Evolutionary conservation across 208 protist species (phyloP).

Genomic region (Perkinsela sp.): DNA sequence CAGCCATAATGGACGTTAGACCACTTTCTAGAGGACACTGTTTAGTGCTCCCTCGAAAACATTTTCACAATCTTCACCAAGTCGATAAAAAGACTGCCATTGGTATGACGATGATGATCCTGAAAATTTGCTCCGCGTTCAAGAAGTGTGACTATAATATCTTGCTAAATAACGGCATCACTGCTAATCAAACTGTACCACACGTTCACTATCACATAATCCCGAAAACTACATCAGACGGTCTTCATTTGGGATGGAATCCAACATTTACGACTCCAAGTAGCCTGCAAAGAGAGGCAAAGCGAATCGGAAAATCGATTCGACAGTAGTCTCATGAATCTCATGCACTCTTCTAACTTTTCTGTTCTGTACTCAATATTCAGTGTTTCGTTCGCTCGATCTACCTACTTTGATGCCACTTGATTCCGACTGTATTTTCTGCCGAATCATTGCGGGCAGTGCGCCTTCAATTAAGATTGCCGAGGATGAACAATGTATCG

Average conservation of each 20-base stretch:
- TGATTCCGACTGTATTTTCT: conserved; percentile 29
- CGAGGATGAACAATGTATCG: conserved; percentile 8
- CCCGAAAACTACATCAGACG: conserved; percentile 13
- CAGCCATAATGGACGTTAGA: conserved; percentile 44
- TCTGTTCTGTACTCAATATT: too few relatives aligned
- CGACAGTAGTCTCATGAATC: not conserved
- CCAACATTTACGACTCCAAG: not conserved
- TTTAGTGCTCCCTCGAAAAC: conserved; percentile 40
- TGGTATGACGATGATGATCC: conserved; percentile 17
- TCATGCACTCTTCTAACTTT: not conserved
- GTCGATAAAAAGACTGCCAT: conserved; percentile 26
- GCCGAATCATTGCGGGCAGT: conserved; percentile 32
- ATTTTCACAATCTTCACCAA: conserved; percentile 37
- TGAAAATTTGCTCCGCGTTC: conserved; percentile 16
- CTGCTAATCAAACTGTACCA: conserved; percentile 61
- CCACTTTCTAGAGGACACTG: conserved; percentile 39
- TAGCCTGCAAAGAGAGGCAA: not conserved
- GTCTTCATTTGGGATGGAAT: not conserved
- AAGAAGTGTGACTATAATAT: conserved; percentile 53
- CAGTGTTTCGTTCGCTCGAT: too few relatives aligned
- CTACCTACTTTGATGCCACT: too few relatives aligned
- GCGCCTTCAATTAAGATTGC: conserved; percentile 54
- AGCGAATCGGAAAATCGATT: not conserved
- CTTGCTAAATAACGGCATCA: conserved; percentile 62
- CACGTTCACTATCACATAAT: conserved; percentile 80